Evolutionary conservation across 2,329 filamentous ascomycete species (phyloP).

Genomic region (Colletotrichum sp.): DNA sequence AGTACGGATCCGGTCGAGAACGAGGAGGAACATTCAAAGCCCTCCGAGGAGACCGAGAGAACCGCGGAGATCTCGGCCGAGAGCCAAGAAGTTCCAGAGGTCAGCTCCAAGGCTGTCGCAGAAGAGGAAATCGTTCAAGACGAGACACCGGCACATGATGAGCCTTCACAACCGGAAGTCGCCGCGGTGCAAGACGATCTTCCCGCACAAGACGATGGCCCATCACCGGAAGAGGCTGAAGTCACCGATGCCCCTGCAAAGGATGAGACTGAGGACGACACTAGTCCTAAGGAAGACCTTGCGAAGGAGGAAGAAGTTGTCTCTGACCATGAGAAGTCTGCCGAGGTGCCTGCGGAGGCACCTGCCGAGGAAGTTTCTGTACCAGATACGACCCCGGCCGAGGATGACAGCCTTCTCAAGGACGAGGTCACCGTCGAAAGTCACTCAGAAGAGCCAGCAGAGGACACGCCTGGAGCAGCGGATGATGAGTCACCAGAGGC

Average conservation of each 20-base stretch:
- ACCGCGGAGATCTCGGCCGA: neutral
- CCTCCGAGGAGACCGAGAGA: neutral
- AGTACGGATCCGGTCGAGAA: neutral
- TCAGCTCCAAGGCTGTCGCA: neutral
- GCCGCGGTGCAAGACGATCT: neutral
- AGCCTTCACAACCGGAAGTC: neutral
- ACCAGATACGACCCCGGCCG: neutral
- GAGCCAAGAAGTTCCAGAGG: neutral
- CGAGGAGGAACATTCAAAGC: neutral
- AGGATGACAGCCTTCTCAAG: neutral
- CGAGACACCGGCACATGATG: neutral
- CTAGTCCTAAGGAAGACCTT: neutral
- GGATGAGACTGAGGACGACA: neutral
- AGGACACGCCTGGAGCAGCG: neutral
- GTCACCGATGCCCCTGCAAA: neutral
- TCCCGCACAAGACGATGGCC: neutral
- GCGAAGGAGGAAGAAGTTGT: neutral
- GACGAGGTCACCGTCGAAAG: neutral
- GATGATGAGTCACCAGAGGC: neutral
- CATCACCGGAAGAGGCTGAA: neutral
- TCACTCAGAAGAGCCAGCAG: neutral
- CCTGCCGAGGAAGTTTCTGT: neutral
- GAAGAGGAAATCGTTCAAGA: neutral
- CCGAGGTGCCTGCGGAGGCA: neutral
- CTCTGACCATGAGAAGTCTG: neutral